Evolutionary conservation across 2,329 filamentous ascomycete genomes (phyloP).

Genomic region (Onygenales sp.): DNA sequence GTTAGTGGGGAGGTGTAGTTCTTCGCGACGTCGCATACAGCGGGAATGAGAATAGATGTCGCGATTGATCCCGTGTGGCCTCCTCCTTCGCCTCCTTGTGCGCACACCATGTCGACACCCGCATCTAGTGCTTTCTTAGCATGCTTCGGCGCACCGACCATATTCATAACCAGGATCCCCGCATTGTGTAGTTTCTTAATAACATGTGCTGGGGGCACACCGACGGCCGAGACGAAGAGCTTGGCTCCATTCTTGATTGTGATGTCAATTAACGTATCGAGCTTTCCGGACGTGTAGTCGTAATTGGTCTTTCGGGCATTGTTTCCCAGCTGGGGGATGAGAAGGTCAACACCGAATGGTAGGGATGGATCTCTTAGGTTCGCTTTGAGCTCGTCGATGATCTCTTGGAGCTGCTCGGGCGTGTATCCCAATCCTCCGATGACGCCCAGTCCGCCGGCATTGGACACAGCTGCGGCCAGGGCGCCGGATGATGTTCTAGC

Average conservation of each 20-base stretch:
- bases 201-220: slow-evolving; percentile 66
- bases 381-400: slow-evolving; percentile 79
- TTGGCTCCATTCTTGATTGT: slow-evolving; percentile 70
- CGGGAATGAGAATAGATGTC: slow-evolving; percentile 73
- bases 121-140: slow-evolving; percentile 76
- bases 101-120: slow-evolving; percentile 81
- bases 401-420: slow-evolving; percentile 62
- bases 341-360: slow-evolving; percentile 84
- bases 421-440: slow-evolving; percentile 58
- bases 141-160: slow-evolving; percentile 89
- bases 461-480: slow-evolving; percentile 78
- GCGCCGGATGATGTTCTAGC: slow-evolving; percentile 68
- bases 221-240: slow-evolving; percentile 79
- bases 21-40: slow-evolving; percentile 73
- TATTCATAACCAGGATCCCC: slow-evolving; percentile 85
- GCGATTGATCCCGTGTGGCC: slow-evolving; percentile 85
- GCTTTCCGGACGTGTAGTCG: slow-evolving; percentile 82
- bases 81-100: slow-evolving; percentile 88
- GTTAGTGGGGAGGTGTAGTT: slow-evolving; percentile 61
- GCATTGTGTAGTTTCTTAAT: slow-evolving; percentile 68
- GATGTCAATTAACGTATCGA: slow-evolving; percentile 79
- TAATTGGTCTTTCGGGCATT: slow-evolving; percentile 81
- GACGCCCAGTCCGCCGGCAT: slow-evolving; percentile 67
- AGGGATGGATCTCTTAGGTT: slow-evolving; percentile 56
- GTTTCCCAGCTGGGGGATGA: slow-evolving; percentile 81